Conservation (phyloP, 2,329 filamentous ascomycete species). For the Paradendryphiella salina region DNA sequence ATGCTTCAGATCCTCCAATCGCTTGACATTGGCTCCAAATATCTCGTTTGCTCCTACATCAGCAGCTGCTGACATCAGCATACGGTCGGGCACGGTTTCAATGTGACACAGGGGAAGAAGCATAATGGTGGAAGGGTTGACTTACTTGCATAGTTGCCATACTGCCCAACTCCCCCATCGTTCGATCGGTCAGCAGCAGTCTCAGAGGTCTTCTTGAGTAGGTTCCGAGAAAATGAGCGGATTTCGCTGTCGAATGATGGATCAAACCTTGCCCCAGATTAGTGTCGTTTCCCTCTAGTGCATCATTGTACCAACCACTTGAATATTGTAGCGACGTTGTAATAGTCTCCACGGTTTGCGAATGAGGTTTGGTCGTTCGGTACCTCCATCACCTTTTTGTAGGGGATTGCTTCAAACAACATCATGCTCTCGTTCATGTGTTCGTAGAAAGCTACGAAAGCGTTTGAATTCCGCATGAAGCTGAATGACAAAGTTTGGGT, state of each 20-base stretch:
- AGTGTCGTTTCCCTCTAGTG: background rate
- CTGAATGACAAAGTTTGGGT: conserved; percentile 24
- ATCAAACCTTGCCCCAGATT: conserved; percentile 27
- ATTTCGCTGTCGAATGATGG: conserved; percentile 31
- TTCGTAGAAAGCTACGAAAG: conserved; percentile 32
- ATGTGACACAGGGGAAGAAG: background rate
- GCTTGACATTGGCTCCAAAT: conserved; percentile 41
- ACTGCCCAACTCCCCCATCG: conserved; percentile 35
- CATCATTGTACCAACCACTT: conserved; percentile 34
- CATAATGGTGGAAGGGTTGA: background rate
- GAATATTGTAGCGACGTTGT: conserved; percentile 39
- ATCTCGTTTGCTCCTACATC: conserved; percentile 36
- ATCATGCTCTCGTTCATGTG: conserved; percentile 33
- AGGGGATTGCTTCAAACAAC: conserved; percentile 38
- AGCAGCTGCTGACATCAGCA: conserved; percentile 15
- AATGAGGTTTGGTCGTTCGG: conserved; percentile 33
- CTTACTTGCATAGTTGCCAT: conserved; percentile 40
- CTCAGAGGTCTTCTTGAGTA: conserved; percentile 34
- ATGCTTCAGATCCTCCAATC: conserved; percentile 38
- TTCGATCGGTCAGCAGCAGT: conserved; percentile 23
- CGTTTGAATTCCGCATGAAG: conserved; percentile 33
- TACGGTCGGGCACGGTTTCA: background rate
- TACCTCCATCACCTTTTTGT: conserved; percentile 30
- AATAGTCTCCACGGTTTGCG: conserved; percentile 40
- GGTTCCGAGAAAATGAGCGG: conserved; percentile 28